phyloP scores from a whole-genome alignment of 2,329 filamentous ascomycete species.

The Esteya vermicola region DNA sequence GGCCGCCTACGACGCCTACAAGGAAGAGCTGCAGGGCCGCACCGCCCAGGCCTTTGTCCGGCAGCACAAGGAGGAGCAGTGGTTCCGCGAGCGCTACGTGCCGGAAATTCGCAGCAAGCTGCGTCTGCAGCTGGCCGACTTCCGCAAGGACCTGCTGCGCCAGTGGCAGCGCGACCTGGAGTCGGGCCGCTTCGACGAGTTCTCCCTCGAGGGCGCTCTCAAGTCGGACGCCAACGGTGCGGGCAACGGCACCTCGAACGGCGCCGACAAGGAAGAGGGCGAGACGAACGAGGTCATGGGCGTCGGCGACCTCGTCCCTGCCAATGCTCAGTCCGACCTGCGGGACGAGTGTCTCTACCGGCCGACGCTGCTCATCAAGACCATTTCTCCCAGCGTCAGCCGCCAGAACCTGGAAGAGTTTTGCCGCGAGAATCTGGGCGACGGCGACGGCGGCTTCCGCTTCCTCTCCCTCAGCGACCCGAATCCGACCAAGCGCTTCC shows the following conservation, averaged over 20 bases:
- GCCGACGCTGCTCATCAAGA: conserved; percentile 93
- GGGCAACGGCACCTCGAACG: no score
- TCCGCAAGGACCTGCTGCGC: conserved; percentile 61
- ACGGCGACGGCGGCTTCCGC: conserved; percentile 82
- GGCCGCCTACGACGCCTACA: conserved; percentile 50
- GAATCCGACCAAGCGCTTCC: conserved; percentile 92
- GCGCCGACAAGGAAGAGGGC: conserved; percentile 89
- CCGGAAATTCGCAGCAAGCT: conserved; percentile 66
- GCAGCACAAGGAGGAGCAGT: conserved; percentile 89
- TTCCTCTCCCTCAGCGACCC: conserved; percentile 94
- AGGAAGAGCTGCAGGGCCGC: conserved; percentile 54
- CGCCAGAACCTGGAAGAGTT: conserved; percentile 87
- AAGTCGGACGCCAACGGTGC: conserved; percentile 84
- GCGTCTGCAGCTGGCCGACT: conserved; percentile 62
- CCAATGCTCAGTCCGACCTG: conserved; percentile 69
- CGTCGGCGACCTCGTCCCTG: conserved; percentile 79
- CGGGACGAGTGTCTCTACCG: conserved; percentile 79
- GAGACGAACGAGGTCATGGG: conserved; percentile 90
- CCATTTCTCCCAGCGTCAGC: conserved; percentile 89
- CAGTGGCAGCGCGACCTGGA: conserved; percentile 87
- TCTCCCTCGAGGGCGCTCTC: conserved; percentile 83
- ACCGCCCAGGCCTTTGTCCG: conserved; percentile 85
- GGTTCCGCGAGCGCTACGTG: conserved; percentile 93
- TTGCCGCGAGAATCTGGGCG: conserved; percentile 85
- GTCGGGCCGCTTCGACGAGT: conserved; percentile 78